A percentile compares a stretch with the other conserved stretches of the same genome.
phyloP scores from a whole-genome alignment of 345 rosid species.

The Brassica carinata region DNA sequence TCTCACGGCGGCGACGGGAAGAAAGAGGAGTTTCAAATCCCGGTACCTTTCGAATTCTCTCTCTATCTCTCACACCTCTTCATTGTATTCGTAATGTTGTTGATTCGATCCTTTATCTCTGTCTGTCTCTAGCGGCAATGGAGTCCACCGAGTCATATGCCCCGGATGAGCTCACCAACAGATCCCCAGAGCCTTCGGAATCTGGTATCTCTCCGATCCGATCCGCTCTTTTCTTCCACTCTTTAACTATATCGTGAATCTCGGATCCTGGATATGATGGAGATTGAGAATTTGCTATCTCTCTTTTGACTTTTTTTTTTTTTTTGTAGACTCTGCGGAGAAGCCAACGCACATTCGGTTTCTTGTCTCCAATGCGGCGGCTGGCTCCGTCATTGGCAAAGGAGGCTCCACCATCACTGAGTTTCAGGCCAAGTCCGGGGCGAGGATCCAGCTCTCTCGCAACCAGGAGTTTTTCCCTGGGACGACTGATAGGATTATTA shows the following conservation, averaged over 20 bases:
- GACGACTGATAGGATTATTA: constrained; percentile 89
- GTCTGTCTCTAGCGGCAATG: neutral
- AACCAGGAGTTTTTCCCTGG: constrained; percentile 94
- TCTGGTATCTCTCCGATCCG: neutral
- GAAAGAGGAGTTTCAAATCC: neutral
- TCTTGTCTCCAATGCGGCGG: constrained; percentile 96
- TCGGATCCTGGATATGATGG: neutral
- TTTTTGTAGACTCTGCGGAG: constrained; percentile 58
- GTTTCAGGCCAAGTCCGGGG: constrained; percentile 92
- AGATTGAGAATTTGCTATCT: neutral
- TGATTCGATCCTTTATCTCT: neutral
- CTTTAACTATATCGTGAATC: neutral
- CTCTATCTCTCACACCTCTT: neutral
- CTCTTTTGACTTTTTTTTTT: neutral
- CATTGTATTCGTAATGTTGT: neutral
- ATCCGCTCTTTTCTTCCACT: neutral
- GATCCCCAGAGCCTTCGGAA: neutral
- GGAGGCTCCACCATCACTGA: constrained; percentile 98
- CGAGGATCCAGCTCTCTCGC: constrained; percentile 94
- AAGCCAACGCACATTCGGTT: constrained; percentile 80
- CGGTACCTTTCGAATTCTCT: neutral
- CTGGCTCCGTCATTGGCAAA: constrained; percentile 98
- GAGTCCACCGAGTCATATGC: neutral
- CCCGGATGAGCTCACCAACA: neutral
- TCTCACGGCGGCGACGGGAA: neutral